Base-by-base conservation (phyloP, 352 stramenopile genomes). In the Thraustochytrium striatum region DNA sequence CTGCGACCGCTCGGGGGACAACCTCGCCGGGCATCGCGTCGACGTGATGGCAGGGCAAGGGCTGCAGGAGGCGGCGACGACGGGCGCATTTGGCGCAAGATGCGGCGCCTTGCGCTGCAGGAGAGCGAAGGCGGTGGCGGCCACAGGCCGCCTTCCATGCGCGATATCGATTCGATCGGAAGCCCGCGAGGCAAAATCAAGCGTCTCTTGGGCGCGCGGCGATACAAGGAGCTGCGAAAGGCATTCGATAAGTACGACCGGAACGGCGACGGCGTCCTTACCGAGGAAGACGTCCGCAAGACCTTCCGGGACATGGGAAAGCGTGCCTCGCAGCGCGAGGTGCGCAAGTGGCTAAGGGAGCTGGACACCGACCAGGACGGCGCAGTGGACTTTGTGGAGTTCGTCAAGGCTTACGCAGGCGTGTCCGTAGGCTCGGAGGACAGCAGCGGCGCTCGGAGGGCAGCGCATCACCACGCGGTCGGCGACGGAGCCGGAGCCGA, bases 241-340 rank as follows among this genome's bases (percentile, higher is more conserved):
- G 50, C 75, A 0, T 84, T 84, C 69, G 65, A 79, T 19, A 75
- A 61, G 19, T 83, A 82, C 52, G 81, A 84, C 69, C 61, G 53
- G 3, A 57, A 84, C 61, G 80, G 72, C 19, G 80, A 84, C 61
- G 75, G 69, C 35, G 41, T 69, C 68, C 36, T 84, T 8, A 81
- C 61, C 0, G 57, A 72, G 36, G 13, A 28, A 1, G 81, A 84
- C 25, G 41, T 84, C 21, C 44, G 61, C 3, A 21, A 21, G 8
- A 65, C 57, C 21, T 81, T 82, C 44, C 30, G 43, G 19, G 36
- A 65, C 62, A 79, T 62, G 47, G 81, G 81, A 38, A 82, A 81
- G 41, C 19, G 21, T 2, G 47, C 43, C 13, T 28, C 13, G 13
- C 50, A 52, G 9, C 19, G 25, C 3, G 68, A 65, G 2, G 36